These are phyloP conservation scores for Raffaelea ambrosiae DNA, from an alignment of 2,329 filamentous ascomycete genomes.

Conservation along the genomic window DNA sequence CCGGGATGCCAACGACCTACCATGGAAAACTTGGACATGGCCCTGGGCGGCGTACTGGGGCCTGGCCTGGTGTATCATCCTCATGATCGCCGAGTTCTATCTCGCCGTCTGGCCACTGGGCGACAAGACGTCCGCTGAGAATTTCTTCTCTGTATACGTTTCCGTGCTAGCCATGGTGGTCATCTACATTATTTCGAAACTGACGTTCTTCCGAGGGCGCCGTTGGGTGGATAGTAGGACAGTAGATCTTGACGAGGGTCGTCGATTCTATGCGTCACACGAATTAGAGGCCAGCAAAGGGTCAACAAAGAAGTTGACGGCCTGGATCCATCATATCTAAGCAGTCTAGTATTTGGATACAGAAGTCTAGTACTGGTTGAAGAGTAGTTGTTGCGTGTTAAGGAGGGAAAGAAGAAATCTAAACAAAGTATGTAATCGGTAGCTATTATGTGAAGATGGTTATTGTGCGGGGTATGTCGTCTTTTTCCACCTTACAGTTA, in stretches of 20 bases:
- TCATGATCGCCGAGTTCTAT: slow-evolving; percentile 4
- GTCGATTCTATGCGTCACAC: neutral
- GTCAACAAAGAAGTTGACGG: neutral
- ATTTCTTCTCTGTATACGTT: slow-evolving; percentile 3
- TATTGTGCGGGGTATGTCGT: too few species aligned
- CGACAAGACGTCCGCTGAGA: neutral
- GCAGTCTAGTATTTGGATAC: too few species aligned
- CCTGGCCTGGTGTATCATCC: slow-evolving; percentile 3
- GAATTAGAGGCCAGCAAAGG: neutral
- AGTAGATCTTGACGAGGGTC: neutral
- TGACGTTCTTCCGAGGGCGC: slow-evolving; percentile 4
- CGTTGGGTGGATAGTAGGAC: neutral
- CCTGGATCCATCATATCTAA: slow-evolving; percentile 1
- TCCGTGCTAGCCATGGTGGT: slow-evolving; percentile 8
- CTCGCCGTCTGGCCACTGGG: slow-evolving; percentile 3
- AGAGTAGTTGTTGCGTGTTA: too few species aligned
- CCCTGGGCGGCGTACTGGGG: slow-evolving; percentile 10
- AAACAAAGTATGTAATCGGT: too few species aligned
- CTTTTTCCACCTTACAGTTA: too few species aligned
- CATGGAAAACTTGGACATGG: slow-evolving; percentile 3
- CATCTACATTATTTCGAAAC: slow-evolving; percentile 1
- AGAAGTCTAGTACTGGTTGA: too few species aligned
- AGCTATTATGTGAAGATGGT: too few species aligned
- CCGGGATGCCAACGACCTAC: neutral
- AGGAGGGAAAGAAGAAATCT: too few species aligned